phyloP scores from a whole-genome alignment of 441 rosid genomes.

The Brassica hybrid region DNA sequence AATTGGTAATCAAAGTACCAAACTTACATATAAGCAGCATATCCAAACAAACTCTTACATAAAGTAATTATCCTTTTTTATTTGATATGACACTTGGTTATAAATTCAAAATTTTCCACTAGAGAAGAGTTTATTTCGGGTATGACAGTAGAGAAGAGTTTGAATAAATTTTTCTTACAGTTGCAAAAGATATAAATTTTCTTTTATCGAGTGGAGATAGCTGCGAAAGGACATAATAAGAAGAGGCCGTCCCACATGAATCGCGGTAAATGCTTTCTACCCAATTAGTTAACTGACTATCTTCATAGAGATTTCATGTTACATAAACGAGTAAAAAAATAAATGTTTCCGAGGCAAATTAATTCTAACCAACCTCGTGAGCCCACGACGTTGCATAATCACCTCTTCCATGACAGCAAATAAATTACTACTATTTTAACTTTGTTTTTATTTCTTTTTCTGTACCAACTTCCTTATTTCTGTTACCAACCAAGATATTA shows the following conservation, averaged over 20 bases:
- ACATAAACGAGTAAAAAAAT: conserved; percentile 31
- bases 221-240: conserved; percentile 36
- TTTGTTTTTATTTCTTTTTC: background rate
- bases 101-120: background rate
- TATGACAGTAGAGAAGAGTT: background rate
- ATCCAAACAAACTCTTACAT: background rate
- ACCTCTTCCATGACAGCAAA: conserved; percentile 33
- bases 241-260: conserved; percentile 76
- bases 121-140: background rate
- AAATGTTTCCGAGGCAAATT: conserved; percentile 25
- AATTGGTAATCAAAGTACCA: background rate
- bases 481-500: no score
- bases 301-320: conserved; percentile 40
- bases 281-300: conserved; percentile 31
- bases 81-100: background rate
- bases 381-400: conserved; percentile 46
- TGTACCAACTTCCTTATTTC: conserved; percentile 1
- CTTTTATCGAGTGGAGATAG: conserved; percentile 9
- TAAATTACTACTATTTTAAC: background rate
- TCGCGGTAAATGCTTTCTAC: conserved; percentile 68
- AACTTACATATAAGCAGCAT: background rate
- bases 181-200: background rate
- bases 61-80: background rate
- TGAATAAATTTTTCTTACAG: background rate
- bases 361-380: conserved; percentile 8